A percentile compares a stretch with the other conserved stretches of the same genome.
phyloP scores from a whole-genome alignment of 2,329 filamentous ascomycete genomes.

The Aspergillus texensis region DNA sequence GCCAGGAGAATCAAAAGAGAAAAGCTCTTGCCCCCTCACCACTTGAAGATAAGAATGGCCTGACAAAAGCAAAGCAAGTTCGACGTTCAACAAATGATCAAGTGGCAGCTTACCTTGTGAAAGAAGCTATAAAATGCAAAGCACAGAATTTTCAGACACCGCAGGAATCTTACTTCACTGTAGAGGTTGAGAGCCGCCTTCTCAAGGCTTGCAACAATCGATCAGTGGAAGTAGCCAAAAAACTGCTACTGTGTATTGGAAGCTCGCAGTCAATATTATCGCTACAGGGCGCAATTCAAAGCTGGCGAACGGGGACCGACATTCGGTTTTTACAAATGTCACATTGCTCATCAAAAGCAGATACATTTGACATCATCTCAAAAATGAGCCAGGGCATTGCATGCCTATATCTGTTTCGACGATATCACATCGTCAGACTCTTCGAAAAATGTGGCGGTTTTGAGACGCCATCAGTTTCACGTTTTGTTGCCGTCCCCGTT shows the following conservation, averaged over 20 bases:
- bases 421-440: neutral
- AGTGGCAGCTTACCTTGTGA: neutral
- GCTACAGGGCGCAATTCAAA: neutral
- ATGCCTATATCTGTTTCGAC: neutral
- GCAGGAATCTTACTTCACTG: neutral
- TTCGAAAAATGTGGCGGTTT: neutral
- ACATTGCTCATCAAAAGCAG: neutral
- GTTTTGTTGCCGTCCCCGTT: neutral
- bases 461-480: neutral
- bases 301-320: neutral
- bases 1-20: no score
- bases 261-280: neutral
- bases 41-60: no score
- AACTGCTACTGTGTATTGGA: neutral
- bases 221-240: neutral
- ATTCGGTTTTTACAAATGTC: neutral
- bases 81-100: neutral
- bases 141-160: neutral
- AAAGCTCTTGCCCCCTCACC: no score
- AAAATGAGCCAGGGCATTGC: neutral
- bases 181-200: neutral
- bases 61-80: neutral
- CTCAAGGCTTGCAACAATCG: no score
- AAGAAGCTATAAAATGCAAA: neutral
- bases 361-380: neutral